Conservation (phyloP, 2,329 filamentous ascomycete species). For the Microsporum ferrugineum region DNA sequence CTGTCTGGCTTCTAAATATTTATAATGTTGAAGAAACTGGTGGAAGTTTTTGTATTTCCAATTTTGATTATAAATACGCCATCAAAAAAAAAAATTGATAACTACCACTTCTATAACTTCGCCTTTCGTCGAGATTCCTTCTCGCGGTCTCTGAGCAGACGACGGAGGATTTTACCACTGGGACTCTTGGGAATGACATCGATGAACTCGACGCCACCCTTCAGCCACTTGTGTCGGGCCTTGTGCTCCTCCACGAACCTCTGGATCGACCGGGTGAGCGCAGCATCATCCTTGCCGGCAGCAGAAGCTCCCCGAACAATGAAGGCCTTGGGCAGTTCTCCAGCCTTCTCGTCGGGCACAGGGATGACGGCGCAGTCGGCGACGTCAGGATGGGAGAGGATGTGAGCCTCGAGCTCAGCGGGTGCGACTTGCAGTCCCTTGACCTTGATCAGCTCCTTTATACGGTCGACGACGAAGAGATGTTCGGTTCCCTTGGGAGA, state of each 20-base stretch:
- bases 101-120: constrained; percentile 27
- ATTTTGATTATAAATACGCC: background rate
- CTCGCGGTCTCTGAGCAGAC: constrained; percentile 61
- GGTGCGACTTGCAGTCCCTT: constrained; percentile 76
- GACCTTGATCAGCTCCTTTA: constrained; percentile 68
- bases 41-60: background rate
- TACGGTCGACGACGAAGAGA: constrained; percentile 71
- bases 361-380: constrained; percentile 69
- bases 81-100: background rate
- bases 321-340: constrained; percentile 54
- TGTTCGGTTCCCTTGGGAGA: constrained; percentile 62
- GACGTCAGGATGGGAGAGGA: constrained; percentile 64
- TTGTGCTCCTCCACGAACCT: constrained; percentile 52
- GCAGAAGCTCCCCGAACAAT: constrained; percentile 48
- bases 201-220: constrained; percentile 48
- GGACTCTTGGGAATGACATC: constrained; percentile 50
- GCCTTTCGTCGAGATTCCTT: constrained; percentile 53
- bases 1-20: background rate
- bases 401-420: constrained; percentile 68
- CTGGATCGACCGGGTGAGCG: constrained; percentile 41
- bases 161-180: constrained; percentile 52
- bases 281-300: constrained; percentile 40
- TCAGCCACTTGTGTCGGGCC: constrained; percentile 51
- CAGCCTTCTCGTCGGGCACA: constrained; percentile 51
- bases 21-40: background rate